Evolutionary conservation across 73 alveolate genomes (phyloP).

Genomic region (Paramecium caudatum): DNA sequence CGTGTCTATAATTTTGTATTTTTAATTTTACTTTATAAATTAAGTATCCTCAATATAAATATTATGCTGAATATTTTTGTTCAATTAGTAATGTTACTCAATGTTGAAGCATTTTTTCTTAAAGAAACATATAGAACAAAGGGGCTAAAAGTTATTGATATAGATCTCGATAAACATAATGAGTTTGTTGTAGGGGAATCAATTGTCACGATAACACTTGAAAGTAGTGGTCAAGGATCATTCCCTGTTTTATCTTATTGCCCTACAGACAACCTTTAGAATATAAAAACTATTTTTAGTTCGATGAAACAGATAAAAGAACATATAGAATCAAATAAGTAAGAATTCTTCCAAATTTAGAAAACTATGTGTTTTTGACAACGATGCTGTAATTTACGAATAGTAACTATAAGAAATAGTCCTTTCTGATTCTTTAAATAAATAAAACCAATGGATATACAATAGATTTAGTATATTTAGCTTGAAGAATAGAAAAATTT

Average conservation of each 20-base stretch:
- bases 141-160: neutral
- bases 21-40: no score
- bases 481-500: neutral
- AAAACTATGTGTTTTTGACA: slow-evolving; percentile 24
- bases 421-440: neutral
- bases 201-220: neutral
- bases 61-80: no score
- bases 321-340: slow-evolving; percentile 34
- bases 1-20: neutral
- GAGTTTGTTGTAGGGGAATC: slow-evolving; percentile 10
- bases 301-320: neutral
- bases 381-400: neutral
- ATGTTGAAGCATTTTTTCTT: no score
- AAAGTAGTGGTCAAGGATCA: neutral
- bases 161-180: neutral
- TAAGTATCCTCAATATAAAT: no score
- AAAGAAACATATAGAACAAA: neutral
- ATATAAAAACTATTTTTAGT: neutral
- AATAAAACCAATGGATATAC: neutral
- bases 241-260: slow-evolving; percentile 18
- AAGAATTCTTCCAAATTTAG: neutral
- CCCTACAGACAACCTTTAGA: neutral
- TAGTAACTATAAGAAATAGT: neutral
- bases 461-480: slow-evolving; percentile 22
- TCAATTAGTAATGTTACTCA: no score